Base-by-base conservation (phyloP, 106 monocot genomes). In the Amphibolis antarctica region DNA sequence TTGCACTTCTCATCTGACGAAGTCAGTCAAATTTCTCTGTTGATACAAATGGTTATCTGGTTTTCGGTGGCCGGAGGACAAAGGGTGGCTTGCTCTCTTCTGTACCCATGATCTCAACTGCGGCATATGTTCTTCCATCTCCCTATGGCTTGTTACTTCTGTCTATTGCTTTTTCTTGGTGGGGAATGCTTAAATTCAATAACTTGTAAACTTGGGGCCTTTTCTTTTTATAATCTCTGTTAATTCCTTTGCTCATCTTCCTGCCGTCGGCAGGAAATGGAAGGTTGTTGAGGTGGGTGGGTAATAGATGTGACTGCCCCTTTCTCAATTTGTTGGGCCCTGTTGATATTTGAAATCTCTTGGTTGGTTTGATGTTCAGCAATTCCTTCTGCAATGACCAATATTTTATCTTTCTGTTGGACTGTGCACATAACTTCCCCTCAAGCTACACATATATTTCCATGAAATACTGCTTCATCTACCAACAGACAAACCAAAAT, bases 281-380 rank as follows among this genome's bases (percentile, higher is more conserved):
- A 21, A 23, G 44, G 43, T 62, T 4, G n/a, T 62, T 62, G 12
- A 19, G 26, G 11, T 55, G 25, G 18, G 66, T 11, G 31, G 54
- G 42, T 43, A 14, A 14, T 18, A 42, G 31, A 42, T 66, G 53
- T 66, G 54, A 53, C 12, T 53, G 42, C 10, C 19, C 30, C 42
- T 50, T 66, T 66, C 36, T 43, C 53, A 42, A 54, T 53, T 66
- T 54, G 53, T 65, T 51, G 65, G 51, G 19, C 51, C 30, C 65
- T 65, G 65, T 65, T 65, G 65, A 65, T 65, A 65, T 63, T 63
- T 25, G 46, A 47, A 50, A 15, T 65, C 11, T 30, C 28, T 65
- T 43, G 42, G 43, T 18, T 60, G 28, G 12, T 42, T 60, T 36
- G 1, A 42, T 61, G 19, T 22, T 10, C 10, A 19, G 15, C 19